Percentiles rank a stretch among this genome's conserved stretches.
Conservation (phyloP, 2,329 filamentous ascomycete genomes). For the Claviceps lovelessii region DNA sequence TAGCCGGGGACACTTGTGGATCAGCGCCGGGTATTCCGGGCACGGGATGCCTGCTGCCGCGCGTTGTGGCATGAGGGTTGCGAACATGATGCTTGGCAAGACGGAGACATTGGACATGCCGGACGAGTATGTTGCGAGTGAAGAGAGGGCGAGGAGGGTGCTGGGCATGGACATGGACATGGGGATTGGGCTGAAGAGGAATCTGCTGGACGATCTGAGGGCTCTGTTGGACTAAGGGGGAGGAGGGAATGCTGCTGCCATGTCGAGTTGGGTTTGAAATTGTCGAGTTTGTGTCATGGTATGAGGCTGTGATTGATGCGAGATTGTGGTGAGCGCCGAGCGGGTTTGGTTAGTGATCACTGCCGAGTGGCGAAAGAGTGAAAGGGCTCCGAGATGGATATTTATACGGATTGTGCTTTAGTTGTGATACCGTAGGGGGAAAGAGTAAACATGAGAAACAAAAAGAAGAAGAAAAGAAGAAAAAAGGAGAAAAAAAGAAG, state of each 20-base stretch:
- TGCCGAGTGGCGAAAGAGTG: no score
- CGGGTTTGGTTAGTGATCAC: no score
- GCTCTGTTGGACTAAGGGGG: not conserved
- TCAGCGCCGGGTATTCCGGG: slow-evolving; percentile 54
- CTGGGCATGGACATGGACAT: slow-evolving; percentile 9
- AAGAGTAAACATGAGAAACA: no score
- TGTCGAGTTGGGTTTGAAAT: not conserved
- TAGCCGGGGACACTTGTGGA: slow-evolving; percentile 28
- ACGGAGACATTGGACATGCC: slow-evolving; percentile 28
- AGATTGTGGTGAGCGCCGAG: no score
- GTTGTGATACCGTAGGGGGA: no score
- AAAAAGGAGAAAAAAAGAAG: no score
- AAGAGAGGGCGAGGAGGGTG: slow-evolving; percentile 15
- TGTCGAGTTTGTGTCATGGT: no score
- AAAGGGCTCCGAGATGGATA: no score
- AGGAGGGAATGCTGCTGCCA: not conserved
- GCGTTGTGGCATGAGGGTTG: slow-evolving; percentile 49
- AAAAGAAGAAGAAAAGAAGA: no score
- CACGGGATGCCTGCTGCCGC: slow-evolving; percentile 68
- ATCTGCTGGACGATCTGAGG: slow-evolving; percentile 1
- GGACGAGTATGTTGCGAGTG: slow-evolving; percentile 24
- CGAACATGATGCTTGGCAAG: slow-evolving; percentile 39
- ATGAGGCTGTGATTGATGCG: no score
- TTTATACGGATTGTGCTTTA: no score
- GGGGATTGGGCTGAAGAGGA: not conserved